phyloP scores from a whole-genome alignment of 2,329 filamentous ascomycete genomes.

The Stagonosporopsis vannaccii region DNA sequence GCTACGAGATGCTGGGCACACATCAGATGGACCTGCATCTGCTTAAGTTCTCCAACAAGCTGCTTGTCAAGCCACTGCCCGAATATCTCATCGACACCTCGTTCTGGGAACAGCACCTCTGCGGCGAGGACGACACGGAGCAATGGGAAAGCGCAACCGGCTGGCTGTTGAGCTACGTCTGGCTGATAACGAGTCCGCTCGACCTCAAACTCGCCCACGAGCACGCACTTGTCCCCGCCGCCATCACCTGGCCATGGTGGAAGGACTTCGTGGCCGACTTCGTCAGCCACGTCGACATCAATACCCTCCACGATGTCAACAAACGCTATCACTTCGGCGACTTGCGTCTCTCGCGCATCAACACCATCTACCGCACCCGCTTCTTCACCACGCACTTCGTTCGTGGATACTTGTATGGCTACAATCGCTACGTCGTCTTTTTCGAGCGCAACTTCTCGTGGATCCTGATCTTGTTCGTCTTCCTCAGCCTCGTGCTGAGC shows the following conservation, averaged over 20 bases:
- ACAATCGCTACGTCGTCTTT: slow-evolving; percentile 50
- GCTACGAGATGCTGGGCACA: slow-evolving; percentile 39
- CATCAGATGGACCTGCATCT: slow-evolving; percentile 49
- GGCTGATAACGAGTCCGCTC: slow-evolving; percentile 43
- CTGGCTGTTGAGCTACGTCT: slow-evolving; percentile 46
- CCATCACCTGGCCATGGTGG: slow-evolving; percentile 47
- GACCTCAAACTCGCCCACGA: slow-evolving; percentile 47
- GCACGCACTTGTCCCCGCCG: slow-evolving; percentile 34
- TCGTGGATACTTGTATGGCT: slow-evolving; percentile 49
- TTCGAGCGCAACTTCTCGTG: slow-evolving; percentile 50
- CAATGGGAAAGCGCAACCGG: slow-evolving; percentile 40
- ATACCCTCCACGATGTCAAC: slow-evolving; percentile 46
- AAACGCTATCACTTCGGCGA: slow-evolving; percentile 48
- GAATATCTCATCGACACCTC: slow-evolving; percentile 40
- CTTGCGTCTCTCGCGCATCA: slow-evolving; percentile 45
- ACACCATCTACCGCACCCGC: slow-evolving; percentile 45
- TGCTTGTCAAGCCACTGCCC: slow-evolving; percentile 45
- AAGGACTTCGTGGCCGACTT: slow-evolving; percentile 41
- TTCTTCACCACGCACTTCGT: slow-evolving; percentile 46
- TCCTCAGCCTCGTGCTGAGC: slow-evolving; percentile 46
- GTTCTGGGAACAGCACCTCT: slow-evolving; percentile 44
- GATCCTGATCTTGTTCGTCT: slow-evolving; percentile 49
- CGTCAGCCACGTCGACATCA: slow-evolving; percentile 35
- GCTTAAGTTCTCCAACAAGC: slow-evolving; percentile 40
- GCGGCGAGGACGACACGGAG: slow-evolving; percentile 1